Evolutionary conservation across 2,329 filamentous ascomycete species (phyloP).

Genomic region (Mariannaea elegans): DNA sequence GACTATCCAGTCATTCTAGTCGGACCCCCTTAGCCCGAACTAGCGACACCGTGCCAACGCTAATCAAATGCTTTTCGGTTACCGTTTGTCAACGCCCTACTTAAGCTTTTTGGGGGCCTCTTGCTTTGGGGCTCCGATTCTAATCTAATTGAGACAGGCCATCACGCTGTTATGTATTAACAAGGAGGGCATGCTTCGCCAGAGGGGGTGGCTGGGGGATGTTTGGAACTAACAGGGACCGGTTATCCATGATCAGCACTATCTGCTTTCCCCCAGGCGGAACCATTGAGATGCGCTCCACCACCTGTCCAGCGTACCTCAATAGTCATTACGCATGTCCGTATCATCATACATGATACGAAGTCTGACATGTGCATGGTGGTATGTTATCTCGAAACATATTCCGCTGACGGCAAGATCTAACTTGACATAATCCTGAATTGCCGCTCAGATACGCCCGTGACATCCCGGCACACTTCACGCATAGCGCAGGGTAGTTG

Average conservation of each 20-base stretch:
- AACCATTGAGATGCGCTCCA: too few relatives aligned
- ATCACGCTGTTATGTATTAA: not conserved
- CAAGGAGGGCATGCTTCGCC: not conserved
- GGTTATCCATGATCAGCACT: not conserved
- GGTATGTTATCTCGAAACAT: conserved; percentile 12
- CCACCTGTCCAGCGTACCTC: too few relatives aligned
- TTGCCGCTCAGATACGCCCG: not conserved
- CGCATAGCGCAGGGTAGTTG: not conserved
- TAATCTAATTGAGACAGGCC: conserved; percentile 4
- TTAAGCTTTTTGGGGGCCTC: conserved; percentile 16
- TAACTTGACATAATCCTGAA: conserved; percentile 8
- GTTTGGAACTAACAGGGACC: not conserved
- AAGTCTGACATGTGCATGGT: conserved; percentile 9
- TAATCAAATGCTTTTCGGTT: conserved; percentile 17
- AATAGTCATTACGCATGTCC: not conserved
- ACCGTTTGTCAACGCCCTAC: conserved; percentile 8
- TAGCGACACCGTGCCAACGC: conserved; percentile 10
- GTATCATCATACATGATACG: conserved; percentile 4
- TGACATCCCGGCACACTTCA: not conserved
- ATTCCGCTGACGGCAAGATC: not conserved
- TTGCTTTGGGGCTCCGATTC: conserved; percentile 5
- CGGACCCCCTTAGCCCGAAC: not conserved
- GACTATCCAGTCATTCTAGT: not conserved
- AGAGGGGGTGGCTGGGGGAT: not conserved
- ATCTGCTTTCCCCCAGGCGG: too few relatives aligned